A percentile compares a stretch with the other conserved stretches of the same genome.
These are phyloP conservation scores for Pyrus betulifolia DNA, from an alignment of 306 rosid genomes.

Conservation along the genomic window DNA sequence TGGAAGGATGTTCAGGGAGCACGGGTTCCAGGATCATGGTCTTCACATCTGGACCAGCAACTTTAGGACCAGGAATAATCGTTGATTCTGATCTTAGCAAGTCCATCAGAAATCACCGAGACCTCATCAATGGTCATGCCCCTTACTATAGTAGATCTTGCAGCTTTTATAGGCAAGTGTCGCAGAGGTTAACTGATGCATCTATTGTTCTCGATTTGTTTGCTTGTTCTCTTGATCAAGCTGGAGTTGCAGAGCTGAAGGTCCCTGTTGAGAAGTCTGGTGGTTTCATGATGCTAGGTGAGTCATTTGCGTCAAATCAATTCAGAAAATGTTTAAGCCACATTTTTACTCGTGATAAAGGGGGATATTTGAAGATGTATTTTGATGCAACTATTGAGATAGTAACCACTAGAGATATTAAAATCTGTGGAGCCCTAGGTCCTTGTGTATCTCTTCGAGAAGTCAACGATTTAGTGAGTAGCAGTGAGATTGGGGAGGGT, in stretches of 20 bases:
- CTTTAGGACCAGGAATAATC: neutral
- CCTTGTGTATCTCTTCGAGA: neutral
- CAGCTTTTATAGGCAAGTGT: neutral
- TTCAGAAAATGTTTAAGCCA: neutral
- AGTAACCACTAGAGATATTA: neutral
- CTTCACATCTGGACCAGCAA: neutral
- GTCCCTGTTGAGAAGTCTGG: neutral
- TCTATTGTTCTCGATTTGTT: neutral
- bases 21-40: neutral
- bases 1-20: neutral
- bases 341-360: neutral
- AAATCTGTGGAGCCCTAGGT: neutral
- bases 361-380: neutral
- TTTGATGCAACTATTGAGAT: neutral
- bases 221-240: neutral
- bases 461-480: neutral
- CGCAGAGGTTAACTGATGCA: neutral
- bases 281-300: neutral
- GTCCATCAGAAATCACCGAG: neutral
- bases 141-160: neutral
- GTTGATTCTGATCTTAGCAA: neutral
- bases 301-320: neutral
- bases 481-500: neutral
- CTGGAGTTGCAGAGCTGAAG: neutral
- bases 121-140: neutral